phyloP scores from a whole-genome alignment of 73 alveolate genomes.

The Paramecium tetraurelia region DNA sequence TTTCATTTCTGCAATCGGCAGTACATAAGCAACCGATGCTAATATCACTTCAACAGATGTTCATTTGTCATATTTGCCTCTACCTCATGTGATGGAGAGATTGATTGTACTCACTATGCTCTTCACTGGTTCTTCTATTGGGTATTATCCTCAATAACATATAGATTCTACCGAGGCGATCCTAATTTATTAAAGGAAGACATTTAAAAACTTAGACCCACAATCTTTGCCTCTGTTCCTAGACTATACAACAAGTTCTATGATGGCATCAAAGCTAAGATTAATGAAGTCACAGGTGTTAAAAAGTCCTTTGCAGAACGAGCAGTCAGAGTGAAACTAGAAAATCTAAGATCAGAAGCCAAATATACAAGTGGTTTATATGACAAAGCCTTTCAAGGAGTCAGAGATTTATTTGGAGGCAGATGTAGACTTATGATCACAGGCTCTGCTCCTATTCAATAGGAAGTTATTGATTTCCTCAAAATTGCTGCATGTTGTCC shows the following conservation, averaged over 20 bases:
- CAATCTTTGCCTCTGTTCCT: conserved; percentile 55
- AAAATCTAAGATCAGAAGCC: background rate
- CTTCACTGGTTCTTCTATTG: conserved; percentile 76
- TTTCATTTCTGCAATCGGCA: conserved; percentile 64
- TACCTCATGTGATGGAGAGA: conserved; percentile 95
- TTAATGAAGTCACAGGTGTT: conserved; percentile 73
- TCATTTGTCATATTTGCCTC: conserved; percentile 89
- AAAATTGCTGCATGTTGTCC: conserved; percentile 77
- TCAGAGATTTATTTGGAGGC: conserved; percentile 85
- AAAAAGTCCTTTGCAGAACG: conserved; percentile 72
- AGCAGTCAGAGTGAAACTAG: conserved; percentile 67
- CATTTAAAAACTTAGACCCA: conserved; percentile 74
- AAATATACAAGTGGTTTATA: background rate
- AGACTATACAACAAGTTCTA: conserved; percentile 70
- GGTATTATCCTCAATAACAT: background rate
- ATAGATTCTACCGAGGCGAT: conserved; percentile 84
- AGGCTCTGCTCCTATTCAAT: conserved; percentile 94
- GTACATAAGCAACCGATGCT: conserved; percentile 63
- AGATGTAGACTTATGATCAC: conserved; percentile 80
- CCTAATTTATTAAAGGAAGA: conserved; percentile 81
- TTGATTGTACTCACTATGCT: conserved; percentile 68
- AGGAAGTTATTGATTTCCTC: conserved; percentile 79
- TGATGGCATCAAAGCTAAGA: conserved; percentile 73
- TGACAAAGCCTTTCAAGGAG: conserved; percentile 43
- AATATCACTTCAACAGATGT: conserved; percentile 75